Conservation (phyloP, 2,329 filamentous ascomycete genomes). For the Colletotrichum spaethianum region DNA sequence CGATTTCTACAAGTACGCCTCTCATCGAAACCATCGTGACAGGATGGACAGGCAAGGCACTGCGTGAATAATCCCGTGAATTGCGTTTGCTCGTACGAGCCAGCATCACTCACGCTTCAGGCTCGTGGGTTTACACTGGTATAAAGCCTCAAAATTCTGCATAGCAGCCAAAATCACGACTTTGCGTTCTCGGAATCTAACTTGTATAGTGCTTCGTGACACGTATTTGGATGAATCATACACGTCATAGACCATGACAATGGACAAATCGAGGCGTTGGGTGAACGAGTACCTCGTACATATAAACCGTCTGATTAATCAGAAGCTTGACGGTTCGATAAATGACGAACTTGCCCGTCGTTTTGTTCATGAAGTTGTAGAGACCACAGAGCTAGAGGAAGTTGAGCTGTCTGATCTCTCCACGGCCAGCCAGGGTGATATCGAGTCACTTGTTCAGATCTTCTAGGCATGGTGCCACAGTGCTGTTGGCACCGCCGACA, state of each 20-base stretch:
- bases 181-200: neutral
- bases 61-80: neutral
- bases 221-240: neutral
- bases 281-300: neutral
- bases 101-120: neutral
- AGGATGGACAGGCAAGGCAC: neutral
- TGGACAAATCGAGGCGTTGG: neutral
- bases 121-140: constrained; percentile 1
- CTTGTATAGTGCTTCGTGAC: neutral
- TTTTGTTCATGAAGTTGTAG: neutral
- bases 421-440: neutral
- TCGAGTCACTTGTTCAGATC: neutral
- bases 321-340: neutral
- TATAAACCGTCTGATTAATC: neutral
- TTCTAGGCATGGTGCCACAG: neutral
- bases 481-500: neutral
- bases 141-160: neutral
- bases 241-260: neutral
- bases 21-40: neutral
- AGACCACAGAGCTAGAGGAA: neutral
- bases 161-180: neutral
- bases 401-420: neutral
- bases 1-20: neutral
- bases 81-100: neutral
- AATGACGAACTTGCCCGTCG: neutral